Evolutionary conservation across 2,329 filamentous ascomycete species (phyloP), one percentile per base, ranked within the genome.

Genomic region (Penicillium sclerotiorum): DNA sequence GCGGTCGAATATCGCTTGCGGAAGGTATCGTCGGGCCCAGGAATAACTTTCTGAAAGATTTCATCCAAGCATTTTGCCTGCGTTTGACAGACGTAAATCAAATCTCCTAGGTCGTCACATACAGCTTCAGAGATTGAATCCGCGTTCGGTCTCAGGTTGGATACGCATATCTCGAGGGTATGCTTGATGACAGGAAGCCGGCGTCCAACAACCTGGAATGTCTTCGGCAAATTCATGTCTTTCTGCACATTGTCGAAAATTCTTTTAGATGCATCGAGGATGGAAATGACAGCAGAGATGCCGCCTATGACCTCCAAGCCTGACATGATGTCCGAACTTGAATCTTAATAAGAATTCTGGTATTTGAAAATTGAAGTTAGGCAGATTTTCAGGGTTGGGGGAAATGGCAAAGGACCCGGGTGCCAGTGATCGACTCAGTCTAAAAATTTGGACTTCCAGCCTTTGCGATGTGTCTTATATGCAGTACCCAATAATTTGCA

Each of bases 1-100:
- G 43, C 9, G 17, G 33, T 47, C 2, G 8, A 12, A 21, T 51
- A 51, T 47, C 49, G 49, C 23, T 38, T 20, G 12, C 39, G 8
- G 32, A 38, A 38, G 15, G 38, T 39, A 11, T 51, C 49, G 8
- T 20, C 42, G 25, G 47, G 28, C 39, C 49, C 43, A 12, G 49
- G 43, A 15, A 51, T 43, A 9, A 40, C 20, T 17, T 25, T 47
- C 23, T 51, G 37, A 20, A 51, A 51, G 18, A 51, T 51, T 4
- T 17, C 18, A 25, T 15, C 39, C n/a, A 46, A 37, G 1, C 45
- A 45, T 8, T 3, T 4, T 7, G 27, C 28, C 17, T 45, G 40
- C 28, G 8, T 20, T 1, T 43, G 9, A 22, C 33, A 47, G 44
- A 1, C 12, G 3, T 47, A 13, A 21, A 51, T 28, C 17, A 11